Evolutionary conservation across 768 basidiomycete species (phyloP).

Genomic region (Suillus discolor): DNA sequence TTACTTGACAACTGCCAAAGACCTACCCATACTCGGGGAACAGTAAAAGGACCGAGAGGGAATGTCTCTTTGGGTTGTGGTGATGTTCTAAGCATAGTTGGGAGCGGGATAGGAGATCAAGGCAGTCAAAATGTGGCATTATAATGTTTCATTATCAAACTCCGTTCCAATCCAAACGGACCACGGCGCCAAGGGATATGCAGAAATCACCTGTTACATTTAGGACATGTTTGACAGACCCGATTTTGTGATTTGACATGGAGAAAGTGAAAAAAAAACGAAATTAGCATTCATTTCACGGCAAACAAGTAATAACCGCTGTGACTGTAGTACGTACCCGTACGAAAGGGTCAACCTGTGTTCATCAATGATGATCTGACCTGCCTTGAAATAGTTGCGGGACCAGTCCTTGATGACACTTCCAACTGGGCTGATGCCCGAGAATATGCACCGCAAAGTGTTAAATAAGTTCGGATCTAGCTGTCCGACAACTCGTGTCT

Average conservation of each 20-base stretch:
- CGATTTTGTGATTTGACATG: neutral
- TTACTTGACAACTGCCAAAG: conserved; percentile 88
- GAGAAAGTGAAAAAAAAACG: neutral
- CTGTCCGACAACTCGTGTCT: conserved; percentile 15
- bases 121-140: conserved; percentile 15
- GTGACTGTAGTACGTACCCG: conserved; percentile 11
- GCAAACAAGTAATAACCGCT: conserved; percentile 21
- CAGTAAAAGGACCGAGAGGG: conserved; percentile 54
- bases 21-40: conserved; percentile 73
- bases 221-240: conserved; percentile 9
- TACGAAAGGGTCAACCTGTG: conserved; percentile 18
- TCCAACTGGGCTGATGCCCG: conserved; percentile 26
- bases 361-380: conserved; percentile 23
- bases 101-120: conserved; percentile 13
- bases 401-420: conserved; percentile 16
- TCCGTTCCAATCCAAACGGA: conserved; percentile 28
- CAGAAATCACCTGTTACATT: neutral
- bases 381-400: conserved; percentile 25
- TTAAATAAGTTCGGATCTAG: conserved; percentile 29
- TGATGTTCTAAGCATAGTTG: conserved; percentile 24
- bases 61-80: conserved; percentile 46
- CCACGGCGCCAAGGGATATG: conserved; percentile 10
- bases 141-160: conserved; percentile 31
- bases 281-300: neutral
- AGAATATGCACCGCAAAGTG: conserved; percentile 25